These are phyloP conservation scores for Dothiorella sarmentorum DNA, from an alignment of 2,329 filamentous ascomycete genomes.

Conservation along the genomic window DNA sequence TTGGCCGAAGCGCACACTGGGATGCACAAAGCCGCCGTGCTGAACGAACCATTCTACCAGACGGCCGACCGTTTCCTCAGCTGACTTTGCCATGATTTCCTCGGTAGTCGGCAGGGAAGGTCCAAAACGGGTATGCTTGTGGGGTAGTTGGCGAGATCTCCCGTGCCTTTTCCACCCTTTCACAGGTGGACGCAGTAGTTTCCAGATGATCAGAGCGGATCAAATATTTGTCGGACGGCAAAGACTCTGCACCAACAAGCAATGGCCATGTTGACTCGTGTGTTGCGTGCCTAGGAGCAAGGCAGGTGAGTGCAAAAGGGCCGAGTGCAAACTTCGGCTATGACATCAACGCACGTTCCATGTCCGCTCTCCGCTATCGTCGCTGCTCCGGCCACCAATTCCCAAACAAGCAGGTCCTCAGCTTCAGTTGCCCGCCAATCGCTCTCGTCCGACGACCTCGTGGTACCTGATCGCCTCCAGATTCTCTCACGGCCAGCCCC, in stretches of 20 bases:
- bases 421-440: not conserved
- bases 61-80: not conserved
- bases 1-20: constrained; percentile 30
- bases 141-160: not conserved
- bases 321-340: constrained; percentile 4
- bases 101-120: too few species aligned
- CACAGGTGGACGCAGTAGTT: not conserved
- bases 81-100: not conserved
- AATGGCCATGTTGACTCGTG: not conserved
- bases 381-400: not conserved
- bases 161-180: too few species aligned
- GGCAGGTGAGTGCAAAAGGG: not conserved
- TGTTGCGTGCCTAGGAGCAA: too few species aligned
- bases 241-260: not conserved
- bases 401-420: constrained; percentile 12
- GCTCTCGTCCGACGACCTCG: not conserved
- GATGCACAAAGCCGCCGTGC: constrained; percentile 31
- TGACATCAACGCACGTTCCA: constrained; percentile 6
- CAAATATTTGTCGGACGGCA: not conserved
- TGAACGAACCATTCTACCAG: constrained; percentile 32
- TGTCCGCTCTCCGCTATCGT: not conserved
- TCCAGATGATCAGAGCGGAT: not conserved
- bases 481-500: not conserved
- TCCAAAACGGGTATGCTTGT: not conserved
- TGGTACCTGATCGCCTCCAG: constrained; percentile 6